Evolutionary conservation across 108 stramenopile genomes (phyloP), one percentile per base, ranked within the genome.

Genomic region (Stephanodiscus triporus): DNA sequence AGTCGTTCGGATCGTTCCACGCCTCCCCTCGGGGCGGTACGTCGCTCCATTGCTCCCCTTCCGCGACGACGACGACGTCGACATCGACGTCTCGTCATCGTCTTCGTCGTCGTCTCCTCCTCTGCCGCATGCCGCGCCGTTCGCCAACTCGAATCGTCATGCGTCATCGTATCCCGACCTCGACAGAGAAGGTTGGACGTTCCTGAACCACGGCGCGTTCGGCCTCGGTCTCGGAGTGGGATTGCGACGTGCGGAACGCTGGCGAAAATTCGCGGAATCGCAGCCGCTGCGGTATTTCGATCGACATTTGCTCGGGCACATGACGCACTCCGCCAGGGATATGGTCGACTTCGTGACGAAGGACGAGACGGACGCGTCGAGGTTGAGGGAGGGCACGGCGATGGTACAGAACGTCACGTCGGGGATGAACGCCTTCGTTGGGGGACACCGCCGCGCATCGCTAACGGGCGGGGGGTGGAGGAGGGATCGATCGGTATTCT

Each of bases 281-380:
- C 90, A 91, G 63, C 90, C 90, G 2, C 64, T 91, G 29, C 73
- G 88, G 53, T 91, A 85, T 58, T 87, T 87, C 78, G 90, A 91
- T 71, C 73, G 90, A 37, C 85, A 88, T 58, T 55, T 91, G 43
- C 63, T 91, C n/a, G 83, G 85, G 53, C 86, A 91, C 56, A 63
- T 91, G 76, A 87, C 75, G 26, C 83, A 91, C 45, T 68, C 81
- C 17, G 76, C 80, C 2, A 76, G 90, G 42, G 66, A 76, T 23
- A 48, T 91, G 55, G 88, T 85, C 14, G 58, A 73, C 23, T 91
- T 91, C 66, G 71, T 82, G 23, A 75, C n/a, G 16, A 50, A 8
- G 38, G 34, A 73, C 19, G 63, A 73, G 4, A 49, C 32, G 20
- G 77, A 68, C 27, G 27, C 29, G 56, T 11, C 53, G 30, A 59